Conservation (phyloP, 495 filamentous ascomycete genomes). For the Aspergillus avenaceus region DNA sequence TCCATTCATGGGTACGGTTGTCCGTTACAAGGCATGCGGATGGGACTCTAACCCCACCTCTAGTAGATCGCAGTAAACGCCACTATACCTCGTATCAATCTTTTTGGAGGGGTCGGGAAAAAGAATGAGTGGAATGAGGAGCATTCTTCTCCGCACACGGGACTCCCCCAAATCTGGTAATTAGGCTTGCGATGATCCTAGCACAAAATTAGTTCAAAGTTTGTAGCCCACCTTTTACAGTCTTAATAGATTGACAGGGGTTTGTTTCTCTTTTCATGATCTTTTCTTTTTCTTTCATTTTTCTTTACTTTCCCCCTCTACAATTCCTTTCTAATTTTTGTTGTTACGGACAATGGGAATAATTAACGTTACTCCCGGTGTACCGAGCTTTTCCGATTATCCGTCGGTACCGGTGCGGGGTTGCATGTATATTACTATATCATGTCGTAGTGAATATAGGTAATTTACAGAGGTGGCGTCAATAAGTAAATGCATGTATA, state of each 20-base stretch:
- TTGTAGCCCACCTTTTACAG: background rate
- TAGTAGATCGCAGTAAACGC: conserved; percentile 2
- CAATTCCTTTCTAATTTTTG: too few species aligned
- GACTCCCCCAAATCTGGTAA: background rate
- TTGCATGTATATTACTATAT: too few species aligned
- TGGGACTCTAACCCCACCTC: background rate
- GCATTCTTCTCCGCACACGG: conserved; percentile 18
- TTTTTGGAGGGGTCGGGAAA: background rate
- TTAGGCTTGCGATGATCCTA: background rate
- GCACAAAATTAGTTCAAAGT: background rate
- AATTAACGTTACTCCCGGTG: too few species aligned
- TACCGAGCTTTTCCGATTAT: too few species aligned
- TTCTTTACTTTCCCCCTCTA: too few species aligned
- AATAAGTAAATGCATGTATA: too few species aligned
- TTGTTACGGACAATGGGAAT: too few species aligned
- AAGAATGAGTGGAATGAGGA: background rate
- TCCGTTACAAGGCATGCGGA: background rate
- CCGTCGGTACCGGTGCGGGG: too few species aligned
- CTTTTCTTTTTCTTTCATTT: too few species aligned
- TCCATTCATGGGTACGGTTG: background rate
- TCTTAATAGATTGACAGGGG: background rate
- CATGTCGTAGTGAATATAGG: too few species aligned
- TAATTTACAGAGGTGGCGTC: too few species aligned
- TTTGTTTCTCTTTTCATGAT: too few species aligned
- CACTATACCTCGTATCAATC: conserved; percentile 1